These are phyloP conservation scores for Oemleria cerasiformis DNA, from an alignment of 306 rosid genomes.

Conservation along the genomic window DNA sequence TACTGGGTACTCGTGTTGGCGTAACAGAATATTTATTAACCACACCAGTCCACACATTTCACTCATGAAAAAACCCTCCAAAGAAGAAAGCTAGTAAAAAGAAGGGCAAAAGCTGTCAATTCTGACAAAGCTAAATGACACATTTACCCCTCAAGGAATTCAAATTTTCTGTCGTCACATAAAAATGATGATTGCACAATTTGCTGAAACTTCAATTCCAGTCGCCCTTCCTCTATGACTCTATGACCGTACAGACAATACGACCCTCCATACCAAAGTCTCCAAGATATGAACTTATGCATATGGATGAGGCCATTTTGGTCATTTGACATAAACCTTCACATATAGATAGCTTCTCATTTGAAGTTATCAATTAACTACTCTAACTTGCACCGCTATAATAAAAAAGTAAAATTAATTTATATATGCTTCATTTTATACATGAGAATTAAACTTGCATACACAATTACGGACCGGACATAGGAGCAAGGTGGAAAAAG, in stretches of 20 bases:
- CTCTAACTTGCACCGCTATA: no score
- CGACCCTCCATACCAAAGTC: background rate
- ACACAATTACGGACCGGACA: no score
- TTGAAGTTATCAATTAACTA: no score
- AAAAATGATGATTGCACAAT: background rate
- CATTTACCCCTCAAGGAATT: background rate
- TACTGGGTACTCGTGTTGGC: no score
- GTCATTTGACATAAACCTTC: background rate
- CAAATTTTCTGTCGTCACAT: background rate
- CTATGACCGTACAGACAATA: background rate
- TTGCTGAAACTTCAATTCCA: background rate
- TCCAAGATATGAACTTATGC: background rate
- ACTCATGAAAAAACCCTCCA: no score
- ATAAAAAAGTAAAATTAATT: no score
- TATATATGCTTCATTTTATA: no score
- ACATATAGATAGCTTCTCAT: background rate
- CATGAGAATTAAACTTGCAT: no score
- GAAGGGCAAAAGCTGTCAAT: slow-evolving; percentile 15
- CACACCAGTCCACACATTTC: no score
- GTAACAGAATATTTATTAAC: no score
- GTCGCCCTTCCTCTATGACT: background rate
- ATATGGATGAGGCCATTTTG: background rate
- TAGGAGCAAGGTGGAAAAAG: background rate
- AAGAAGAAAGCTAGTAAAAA: background rate
- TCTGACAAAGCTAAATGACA: slow-evolving; percentile 8